Evolutionary conservation across 2,329 filamentous ascomycete genomes (phyloP), one percentile per base, ranked within the genome.

Genomic region (Camptophora hylomeconis): DNA sequence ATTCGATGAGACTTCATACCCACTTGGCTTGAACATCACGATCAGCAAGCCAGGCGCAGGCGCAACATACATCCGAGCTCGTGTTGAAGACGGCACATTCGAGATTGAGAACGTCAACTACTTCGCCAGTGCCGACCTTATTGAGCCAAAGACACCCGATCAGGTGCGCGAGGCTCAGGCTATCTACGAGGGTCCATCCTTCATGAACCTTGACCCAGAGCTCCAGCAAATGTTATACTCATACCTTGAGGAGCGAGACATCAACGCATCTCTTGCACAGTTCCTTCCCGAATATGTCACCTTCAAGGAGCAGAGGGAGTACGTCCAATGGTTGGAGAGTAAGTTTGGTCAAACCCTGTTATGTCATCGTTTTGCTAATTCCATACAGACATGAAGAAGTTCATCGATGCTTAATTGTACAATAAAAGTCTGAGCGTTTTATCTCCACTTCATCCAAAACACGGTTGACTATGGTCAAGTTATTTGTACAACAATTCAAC

Each of bases 251-350:
- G 89, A 94, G 69, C 74, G 89, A 46, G 89, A 87, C 41, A 73
- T 98, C 58, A 83, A 87, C 49, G 75, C 79, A 46, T 72, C 77
- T 35, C 70, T 98, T 46, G 87, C 86, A 30, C 63, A 86, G 44
- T 94, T 95, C 57, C 77, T 92, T 24, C 83, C 86, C 20, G 86
- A 95, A 56, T 98, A 93, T 63, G 86, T 95, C 50, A 84, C 95
- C 53, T 73, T 80, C 60, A 98, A 98, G 76, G 89, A 98, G 72
- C 87, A 95, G 72, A 80, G 75, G 61, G 89, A 98, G 69, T 98
- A 98, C 58, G 63, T 92, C 38, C 63, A 69, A 42, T 98, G 92
- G 89, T 64, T 98, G 56, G 70, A 75, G 56, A 73, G 69, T 69
- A 56, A 56, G 65, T 56, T 6, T 2, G 17, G 48, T 30, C 31